A percentile compares a stretch with the other conserved stretches of the same genome.
Evolutionary conservation across 805 yeast genomes (phyloP).

Genomic region (Saccharomycopsis selenospora): DNA sequence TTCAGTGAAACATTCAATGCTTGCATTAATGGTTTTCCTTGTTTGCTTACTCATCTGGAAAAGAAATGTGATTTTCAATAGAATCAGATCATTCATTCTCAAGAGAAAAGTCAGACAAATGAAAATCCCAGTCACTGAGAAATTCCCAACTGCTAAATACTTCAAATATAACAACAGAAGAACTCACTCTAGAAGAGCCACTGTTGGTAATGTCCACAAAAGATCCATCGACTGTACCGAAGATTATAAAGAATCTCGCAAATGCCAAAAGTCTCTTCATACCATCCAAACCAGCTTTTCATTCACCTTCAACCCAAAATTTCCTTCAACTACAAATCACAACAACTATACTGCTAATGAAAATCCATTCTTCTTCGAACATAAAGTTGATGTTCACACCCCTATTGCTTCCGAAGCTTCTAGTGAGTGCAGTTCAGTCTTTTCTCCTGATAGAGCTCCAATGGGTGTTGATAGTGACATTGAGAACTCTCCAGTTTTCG

Average conservation of each 20-base stretch:
- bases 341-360: background rate
- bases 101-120: background rate
- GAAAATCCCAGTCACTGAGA: background rate
- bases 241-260: background rate
- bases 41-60: background rate
- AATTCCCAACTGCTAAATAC: background rate
- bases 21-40: background rate
- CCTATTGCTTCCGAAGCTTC: background rate
- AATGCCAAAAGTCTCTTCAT: conserved; percentile 1
- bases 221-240: background rate
- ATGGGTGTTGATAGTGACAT: background rate
- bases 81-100: background rate
- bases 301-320: background rate
- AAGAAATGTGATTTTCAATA: background rate
- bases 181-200: background rate
- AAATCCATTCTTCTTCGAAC: background rate
- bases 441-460: background rate
- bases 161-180: background rate
- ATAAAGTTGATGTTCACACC: background rate
- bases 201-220: background rate
- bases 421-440: background rate
- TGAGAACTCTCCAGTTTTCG: background rate
- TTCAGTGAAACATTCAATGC: background rate
- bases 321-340: background rate
- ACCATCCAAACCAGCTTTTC: conserved; percentile 1